Evolutionary conservation across 129 eudicot species (phyloP).

Genomic region (Escallonia herrerae): DNA sequence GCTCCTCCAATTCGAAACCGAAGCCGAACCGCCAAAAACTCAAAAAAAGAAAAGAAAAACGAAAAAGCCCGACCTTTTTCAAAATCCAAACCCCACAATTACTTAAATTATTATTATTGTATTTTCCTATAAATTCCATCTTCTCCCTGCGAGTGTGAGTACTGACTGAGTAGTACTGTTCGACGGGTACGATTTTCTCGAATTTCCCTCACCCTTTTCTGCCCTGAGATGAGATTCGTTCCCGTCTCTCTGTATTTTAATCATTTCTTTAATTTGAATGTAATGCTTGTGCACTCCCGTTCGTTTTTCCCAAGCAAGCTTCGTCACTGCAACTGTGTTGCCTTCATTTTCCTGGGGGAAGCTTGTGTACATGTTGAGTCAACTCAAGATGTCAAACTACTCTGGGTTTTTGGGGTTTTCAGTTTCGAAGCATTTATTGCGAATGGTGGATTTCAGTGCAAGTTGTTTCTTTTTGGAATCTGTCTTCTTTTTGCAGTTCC

Average conservation of each 20-base stretch:
- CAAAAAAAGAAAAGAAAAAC: neutral
- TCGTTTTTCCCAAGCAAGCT: too few species aligned
- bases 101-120: too few species aligned
- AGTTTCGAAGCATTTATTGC: neutral
- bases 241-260: neutral
- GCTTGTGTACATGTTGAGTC: neutral
- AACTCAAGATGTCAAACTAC: neutral
- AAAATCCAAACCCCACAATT: neutral
- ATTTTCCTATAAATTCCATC: neutral
- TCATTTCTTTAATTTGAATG: neutral
- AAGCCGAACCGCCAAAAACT: conserved; percentile 8
- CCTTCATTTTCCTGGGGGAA: neutral
- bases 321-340: neutral
- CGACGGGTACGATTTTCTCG: conserved; percentile 21
- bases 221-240: conserved; percentile 23
- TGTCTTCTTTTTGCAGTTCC: too few species aligned
- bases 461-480: too few species aligned
- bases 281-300: neutral
- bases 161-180: neutral
- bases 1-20: conserved; percentile 2
- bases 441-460: too few species aligned
- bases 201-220: conserved; percentile 10
- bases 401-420: conserved; percentile 3
- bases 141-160: neutral
- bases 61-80: neutral